Evolutionary conservation across 2,329 filamentous ascomycete species (phyloP).

Genomic region (Paecilomyces dactylethromorphus): DNA sequence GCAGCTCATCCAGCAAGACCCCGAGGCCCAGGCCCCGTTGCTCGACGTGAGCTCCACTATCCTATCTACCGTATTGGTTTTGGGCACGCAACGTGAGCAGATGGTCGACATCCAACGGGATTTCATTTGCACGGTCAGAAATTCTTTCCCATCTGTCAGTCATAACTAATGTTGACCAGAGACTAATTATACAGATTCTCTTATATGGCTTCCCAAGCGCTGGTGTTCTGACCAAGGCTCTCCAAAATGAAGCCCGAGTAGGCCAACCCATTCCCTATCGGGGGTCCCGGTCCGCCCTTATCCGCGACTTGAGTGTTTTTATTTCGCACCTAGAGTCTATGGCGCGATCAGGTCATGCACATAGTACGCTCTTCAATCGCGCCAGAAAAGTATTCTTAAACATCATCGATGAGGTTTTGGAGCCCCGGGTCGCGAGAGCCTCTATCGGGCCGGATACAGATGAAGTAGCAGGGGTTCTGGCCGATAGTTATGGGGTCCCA

Average conservation of each 20-base stretch:
- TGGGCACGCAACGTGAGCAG: neutral
- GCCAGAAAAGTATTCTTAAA: neutral
- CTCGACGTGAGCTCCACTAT: neutral
- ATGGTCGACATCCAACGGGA: neutral
- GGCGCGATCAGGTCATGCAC: conserved; percentile 24
- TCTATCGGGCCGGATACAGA: no score
- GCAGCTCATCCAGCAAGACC: conserved; percentile 18
- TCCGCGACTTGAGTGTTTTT: conserved; percentile 34
- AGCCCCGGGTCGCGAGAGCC: no score
- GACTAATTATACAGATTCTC: neutral
- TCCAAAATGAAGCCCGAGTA: neutral
- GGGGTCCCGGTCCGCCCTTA: conserved; percentile 27
- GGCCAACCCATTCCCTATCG: conserved; percentile 21
- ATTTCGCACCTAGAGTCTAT: conserved; percentile 33
- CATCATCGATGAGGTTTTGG: neutral
- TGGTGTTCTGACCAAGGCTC: neutral
- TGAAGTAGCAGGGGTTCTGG: no score
- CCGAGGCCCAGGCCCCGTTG: neutral
- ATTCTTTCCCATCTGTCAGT: neutral
- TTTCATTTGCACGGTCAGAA: neutral
- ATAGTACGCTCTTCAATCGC: conserved; percentile 11
- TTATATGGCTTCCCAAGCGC: neutral
- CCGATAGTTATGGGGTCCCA: no score
- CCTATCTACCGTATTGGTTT: neutral
- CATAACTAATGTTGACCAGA: neutral